Conservation (phyloP, 495 filamentous ascomycete species). For the Trichoderma erinaceum region DNA sequence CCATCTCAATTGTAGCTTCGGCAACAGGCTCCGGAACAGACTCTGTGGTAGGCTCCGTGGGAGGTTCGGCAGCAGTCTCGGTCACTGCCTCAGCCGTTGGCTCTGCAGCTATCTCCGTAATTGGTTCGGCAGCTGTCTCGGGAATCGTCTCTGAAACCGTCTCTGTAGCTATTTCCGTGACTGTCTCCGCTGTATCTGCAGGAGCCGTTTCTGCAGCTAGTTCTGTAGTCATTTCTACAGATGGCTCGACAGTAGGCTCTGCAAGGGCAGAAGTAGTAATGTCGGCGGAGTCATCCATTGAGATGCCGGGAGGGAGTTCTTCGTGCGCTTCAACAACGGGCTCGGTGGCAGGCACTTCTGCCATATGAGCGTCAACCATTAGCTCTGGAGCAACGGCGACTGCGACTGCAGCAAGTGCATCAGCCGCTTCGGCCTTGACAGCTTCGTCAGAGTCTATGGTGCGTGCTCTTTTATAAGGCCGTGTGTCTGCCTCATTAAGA, state of each 20-base stretch:
- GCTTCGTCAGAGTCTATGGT: neutral
- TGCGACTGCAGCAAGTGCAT: neutral
- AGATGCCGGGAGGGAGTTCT: neutral
- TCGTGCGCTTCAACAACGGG: neutral
- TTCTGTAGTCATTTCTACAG: neutral
- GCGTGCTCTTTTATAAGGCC: neutral
- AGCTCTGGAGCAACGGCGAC: conserved; percentile 5
- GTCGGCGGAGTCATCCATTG: neutral
- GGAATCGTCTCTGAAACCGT: neutral
- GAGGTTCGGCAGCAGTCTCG: neutral
- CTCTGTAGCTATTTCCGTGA: neutral
- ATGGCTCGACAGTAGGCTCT: neutral
- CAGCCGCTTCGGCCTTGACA: conserved; percentile 9
- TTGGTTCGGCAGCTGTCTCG: neutral
- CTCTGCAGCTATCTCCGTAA: neutral
- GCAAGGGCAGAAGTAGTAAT: neutral
- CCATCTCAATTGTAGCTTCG: neutral
- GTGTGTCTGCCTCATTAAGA: neutral
- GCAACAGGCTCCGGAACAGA: neutral
- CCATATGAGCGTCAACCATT: neutral
- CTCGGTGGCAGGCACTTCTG: neutral
- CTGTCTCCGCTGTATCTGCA: neutral
- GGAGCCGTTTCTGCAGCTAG: neutral
- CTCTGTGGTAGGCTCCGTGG: neutral
- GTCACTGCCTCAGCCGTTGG: neutral